phyloP scores from a whole-genome alignment of 2,329 filamentous ascomycete genomes.

The Grosmannia serpens region DNA sequence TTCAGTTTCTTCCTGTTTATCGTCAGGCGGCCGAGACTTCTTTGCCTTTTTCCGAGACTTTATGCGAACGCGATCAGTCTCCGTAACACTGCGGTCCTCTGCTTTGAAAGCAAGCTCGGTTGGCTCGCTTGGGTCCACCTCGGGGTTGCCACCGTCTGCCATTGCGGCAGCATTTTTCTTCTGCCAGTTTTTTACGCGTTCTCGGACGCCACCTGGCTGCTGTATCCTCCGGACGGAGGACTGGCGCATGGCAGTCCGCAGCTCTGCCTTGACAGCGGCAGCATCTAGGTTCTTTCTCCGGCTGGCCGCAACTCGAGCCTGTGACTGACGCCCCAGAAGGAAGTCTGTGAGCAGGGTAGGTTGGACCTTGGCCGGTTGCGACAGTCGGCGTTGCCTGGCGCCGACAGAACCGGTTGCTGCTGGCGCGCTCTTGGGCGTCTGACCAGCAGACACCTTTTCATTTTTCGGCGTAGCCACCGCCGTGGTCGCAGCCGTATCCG shows the following conservation, averaged over 20 bases:
- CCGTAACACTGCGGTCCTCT: conserved; percentile 49
- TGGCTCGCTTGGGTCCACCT: conserved; percentile 43
- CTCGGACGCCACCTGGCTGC: conserved; percentile 57
- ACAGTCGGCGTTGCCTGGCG: conserved; percentile 14
- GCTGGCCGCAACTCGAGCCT: conserved; percentile 40
- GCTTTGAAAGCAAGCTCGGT: conserved; percentile 49
- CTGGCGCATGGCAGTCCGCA: conserved; percentile 45
- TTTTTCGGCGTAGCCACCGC: conserved; percentile 12
- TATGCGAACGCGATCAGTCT: conserved; percentile 48
- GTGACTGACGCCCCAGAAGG: conserved; percentile 43
- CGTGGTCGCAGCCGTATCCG: conserved; percentile 7
- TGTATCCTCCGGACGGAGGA: conserved; percentile 46
- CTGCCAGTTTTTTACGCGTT: conserved; percentile 79
- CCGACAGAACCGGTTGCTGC: conserved; percentile 14
- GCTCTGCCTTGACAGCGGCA: conserved; percentile 39
- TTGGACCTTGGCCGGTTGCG: conserved; percentile 30
- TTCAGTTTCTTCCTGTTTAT: not conserved
- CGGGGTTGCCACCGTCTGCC: conserved; percentile 32
- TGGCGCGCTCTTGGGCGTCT: conserved; percentile 33
- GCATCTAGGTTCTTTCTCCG: conserved; percentile 47
- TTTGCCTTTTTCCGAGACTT: conserved; percentile 37
- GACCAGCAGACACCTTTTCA: conserved; percentile 14
- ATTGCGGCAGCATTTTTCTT: conserved; percentile 60
- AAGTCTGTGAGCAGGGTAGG: conserved; percentile 46
- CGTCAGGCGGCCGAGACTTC: not conserved